Conservation (phyloP, 1,284 basidiomycete species). For the Naganishia sp. region DNA sequence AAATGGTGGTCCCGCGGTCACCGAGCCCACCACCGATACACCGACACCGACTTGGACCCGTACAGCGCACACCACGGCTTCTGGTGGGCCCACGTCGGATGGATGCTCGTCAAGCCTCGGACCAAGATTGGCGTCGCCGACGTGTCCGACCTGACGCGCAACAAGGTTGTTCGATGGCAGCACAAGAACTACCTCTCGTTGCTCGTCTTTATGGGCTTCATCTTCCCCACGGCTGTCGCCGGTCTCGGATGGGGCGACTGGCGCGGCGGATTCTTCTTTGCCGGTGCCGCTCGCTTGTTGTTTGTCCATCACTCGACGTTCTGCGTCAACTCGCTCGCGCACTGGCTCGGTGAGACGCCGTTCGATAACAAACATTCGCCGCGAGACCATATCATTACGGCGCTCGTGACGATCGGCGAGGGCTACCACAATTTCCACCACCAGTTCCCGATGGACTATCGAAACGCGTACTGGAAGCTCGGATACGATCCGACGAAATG, state of each 20-base stretch:
- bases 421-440: constrained; percentile 97
- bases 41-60: constrained; percentile 92
- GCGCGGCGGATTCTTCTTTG: constrained; percentile 80
- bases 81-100: constrained; percentile 76
- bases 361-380: constrained; percentile 97
- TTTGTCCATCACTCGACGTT: constrained; percentile 95
- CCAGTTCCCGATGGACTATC: constrained; percentile 91
- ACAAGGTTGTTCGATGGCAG: constrained; percentile 80
- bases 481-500: constrained; percentile 78
- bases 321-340: constrained; percentile 92
- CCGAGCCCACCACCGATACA: constrained; percentile 90
- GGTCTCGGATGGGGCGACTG: constrained; percentile 82
- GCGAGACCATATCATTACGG: constrained; percentile 81
- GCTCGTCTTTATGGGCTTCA: constrained; percentile 70
- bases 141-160: constrained; percentile 77
- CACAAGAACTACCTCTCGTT: constrained; percentile 73
- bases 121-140: constrained; percentile 85
- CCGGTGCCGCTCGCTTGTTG: constrained; percentile 74
- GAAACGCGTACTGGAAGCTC: constrained; percentile 90
- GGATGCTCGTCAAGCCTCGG: constrained; percentile 90
- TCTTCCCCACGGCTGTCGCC: constrained; percentile 73
- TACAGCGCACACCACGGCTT: constrained; percentile 85
- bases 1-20: constrained; percentile 95
- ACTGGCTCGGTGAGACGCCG: constrained; percentile 87
- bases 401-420: constrained; percentile 83